Conservation (phyloP, 2,329 filamentous ascomycete genomes). For the Colletotrichum sp. region DNA sequence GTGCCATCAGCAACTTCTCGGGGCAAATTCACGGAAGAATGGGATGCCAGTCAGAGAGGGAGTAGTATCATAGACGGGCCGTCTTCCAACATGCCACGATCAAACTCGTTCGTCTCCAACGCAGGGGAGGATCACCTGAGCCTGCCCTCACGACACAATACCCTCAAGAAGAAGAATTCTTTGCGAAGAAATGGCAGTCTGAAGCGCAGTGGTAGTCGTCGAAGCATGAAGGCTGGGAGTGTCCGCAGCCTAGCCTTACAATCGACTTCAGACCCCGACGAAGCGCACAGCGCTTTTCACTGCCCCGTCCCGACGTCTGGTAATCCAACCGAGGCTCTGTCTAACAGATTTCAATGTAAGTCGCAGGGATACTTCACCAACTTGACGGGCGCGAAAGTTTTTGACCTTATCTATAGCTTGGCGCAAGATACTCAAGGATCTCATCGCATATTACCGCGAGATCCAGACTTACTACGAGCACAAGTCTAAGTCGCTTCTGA, state of each 20-base stretch:
- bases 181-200: slow-evolving; percentile 76
- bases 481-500: slow-evolving; percentile 80
- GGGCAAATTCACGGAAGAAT: slow-evolving; percentile 72
- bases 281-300: slow-evolving; percentile 83
- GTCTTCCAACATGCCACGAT: slow-evolving; percentile 57
- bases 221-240: slow-evolving; percentile 84
- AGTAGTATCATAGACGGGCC: slow-evolving; percentile 65
- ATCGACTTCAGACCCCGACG: slow-evolving; percentile 69
- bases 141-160: slow-evolving; percentile 63
- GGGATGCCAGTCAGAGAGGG: slow-evolving; percentile 71
- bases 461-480: slow-evolving; percentile 89
- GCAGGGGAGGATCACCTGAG: slow-evolving; percentile 48
- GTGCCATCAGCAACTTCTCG: slow-evolving; percentile 21
- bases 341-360: slow-evolving; percentile 87
- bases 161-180: slow-evolving; percentile 87
- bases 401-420: slow-evolving; percentile 64
- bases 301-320: slow-evolving; percentile 88
- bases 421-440: slow-evolving; percentile 93
- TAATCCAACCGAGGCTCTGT: slow-evolving; percentile 86
- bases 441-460: slow-evolving; percentile 93
- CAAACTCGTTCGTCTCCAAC: slow-evolving; percentile 62
- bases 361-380: not conserved
- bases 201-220: slow-evolving; percentile 79
- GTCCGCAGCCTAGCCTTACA: slow-evolving; percentile 81
- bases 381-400: not conserved